Conservation (phyloP, 306 rosid genomes). For the Fagus sylvatica region DNA sequence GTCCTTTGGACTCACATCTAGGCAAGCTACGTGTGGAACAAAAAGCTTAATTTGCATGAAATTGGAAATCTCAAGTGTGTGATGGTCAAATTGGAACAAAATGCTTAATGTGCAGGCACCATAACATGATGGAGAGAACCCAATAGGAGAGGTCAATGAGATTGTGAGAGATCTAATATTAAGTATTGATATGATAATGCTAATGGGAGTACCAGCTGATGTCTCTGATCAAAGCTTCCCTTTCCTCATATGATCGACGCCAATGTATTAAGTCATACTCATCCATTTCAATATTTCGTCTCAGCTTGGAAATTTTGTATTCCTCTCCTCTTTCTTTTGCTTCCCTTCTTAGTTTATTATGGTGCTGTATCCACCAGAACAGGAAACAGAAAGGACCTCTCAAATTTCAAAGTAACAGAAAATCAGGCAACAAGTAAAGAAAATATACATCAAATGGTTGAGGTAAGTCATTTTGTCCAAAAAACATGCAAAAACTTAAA, state of each 20-base stretch:
- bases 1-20: too few species aligned
- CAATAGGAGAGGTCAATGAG: not conserved
- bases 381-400: not conserved
- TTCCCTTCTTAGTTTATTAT: conserved; percentile 50
- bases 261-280: conserved; percentile 90
- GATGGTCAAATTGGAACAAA: not conserved
- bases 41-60: not conserved
- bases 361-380: conserved; percentile 44
- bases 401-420: conserved; percentile 14
- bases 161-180: not conserved
- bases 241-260: conserved; percentile 90
- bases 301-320: conserved; percentile 61
- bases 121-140: not conserved
- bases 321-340: conserved; percentile 80
- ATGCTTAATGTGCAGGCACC: not conserved
- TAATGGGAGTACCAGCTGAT: conserved; percentile 67
- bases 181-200: not conserved
- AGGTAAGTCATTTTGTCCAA: conserved; percentile 9
- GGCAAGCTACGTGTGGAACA: too few species aligned
- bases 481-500: not conserved
- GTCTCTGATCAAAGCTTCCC: conserved; percentile 92
- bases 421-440: not conserved
- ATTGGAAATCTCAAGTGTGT: not conserved
- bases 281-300: conserved; percentile 89
- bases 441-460: not conserved